These are phyloP conservation scores for Coprinopsis strossmayeri DNA, from an alignment of 768 basidiomycete genomes.

Conservation along the genomic window DNA sequence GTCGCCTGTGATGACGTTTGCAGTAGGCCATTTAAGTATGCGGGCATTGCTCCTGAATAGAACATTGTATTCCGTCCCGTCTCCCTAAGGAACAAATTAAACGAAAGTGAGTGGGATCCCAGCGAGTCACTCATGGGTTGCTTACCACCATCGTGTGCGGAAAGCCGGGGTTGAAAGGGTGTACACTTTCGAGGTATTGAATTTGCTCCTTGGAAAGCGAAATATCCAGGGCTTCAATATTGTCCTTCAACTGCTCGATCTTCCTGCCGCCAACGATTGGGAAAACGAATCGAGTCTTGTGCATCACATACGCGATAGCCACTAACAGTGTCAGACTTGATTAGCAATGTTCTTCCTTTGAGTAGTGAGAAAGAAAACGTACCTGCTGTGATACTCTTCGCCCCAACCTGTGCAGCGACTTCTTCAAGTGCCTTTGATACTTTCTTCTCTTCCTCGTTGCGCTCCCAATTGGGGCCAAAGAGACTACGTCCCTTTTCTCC, in stretches of 20 bases:
- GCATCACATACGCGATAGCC: constrained; percentile 49
- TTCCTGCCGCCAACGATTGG: constrained; percentile 48
- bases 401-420: constrained; percentile 44
- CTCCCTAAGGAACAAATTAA: background rate
- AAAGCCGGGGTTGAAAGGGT: constrained; percentile 44
- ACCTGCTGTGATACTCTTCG: constrained; percentile 41
- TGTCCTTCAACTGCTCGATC: constrained; percentile 42
- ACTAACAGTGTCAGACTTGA: constrained; percentile 20
- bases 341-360: too few species aligned
- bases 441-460: constrained; percentile 36
- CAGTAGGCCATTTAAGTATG: background rate
- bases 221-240: constrained; percentile 45
- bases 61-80: background rate
- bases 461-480: constrained; percentile 31
- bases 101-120: background rate
- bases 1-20: background rate
- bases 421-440: constrained; percentile 40
- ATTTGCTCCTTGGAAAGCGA: constrained; percentile 39
- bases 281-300: constrained; percentile 48
- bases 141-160: constrained; percentile 27
- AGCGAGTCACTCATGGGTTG: too few species aligned
- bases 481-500: constrained; percentile 35
- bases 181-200: constrained; percentile 32
- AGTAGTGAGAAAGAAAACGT: constrained; percentile 10
- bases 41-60: background rate